Percentiles rank a stretch among this genome's conserved stretches.
Evolutionary conservation across 805 yeast genomes (phyloP).

Genomic region (Metschnikowia baotianmanensis): DNA sequence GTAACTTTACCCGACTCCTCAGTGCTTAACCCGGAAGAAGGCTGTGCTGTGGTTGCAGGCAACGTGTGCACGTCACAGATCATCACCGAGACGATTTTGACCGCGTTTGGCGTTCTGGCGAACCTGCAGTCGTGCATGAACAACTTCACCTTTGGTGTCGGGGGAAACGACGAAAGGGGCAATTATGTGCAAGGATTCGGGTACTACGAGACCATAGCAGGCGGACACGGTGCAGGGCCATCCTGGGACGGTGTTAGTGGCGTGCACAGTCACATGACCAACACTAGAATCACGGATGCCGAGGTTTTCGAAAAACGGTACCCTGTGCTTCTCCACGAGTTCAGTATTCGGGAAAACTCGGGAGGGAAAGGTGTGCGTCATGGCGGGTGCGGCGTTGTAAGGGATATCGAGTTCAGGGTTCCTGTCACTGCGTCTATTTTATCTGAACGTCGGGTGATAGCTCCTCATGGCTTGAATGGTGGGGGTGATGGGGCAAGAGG

Average conservation of each 20-base stretch:
- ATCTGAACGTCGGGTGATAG: conserved; percentile 79
- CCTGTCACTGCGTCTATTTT: conserved; percentile 42
- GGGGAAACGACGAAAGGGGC: conserved; percentile 49
- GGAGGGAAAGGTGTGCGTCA: conserved; percentile 18
- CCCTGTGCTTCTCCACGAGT: conserved; percentile 21
- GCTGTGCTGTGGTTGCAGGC: conserved; percentile 89
- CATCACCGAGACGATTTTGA: conserved; percentile 82
- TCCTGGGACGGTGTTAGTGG: conserved; percentile 20
- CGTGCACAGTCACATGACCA: conserved; percentile 21
- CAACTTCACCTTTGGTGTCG: conserved; percentile 84
- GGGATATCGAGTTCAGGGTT: conserved; percentile 21
- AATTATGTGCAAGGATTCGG: conserved; percentile 25
- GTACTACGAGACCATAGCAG: conserved; percentile 22
- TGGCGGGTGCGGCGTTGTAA: conserved; percentile 20
- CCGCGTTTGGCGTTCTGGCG: conserved; percentile 86
- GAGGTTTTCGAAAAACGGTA: conserved; percentile 22
- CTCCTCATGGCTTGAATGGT: conserved; percentile 86
- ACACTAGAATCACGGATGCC: conserved; percentile 21
- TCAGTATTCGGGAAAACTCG: conserved; percentile 15
- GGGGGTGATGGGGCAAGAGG: conserved; percentile 81
- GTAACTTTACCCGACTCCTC: conserved; percentile 44
- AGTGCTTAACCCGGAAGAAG: conserved; percentile 67
- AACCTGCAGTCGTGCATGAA: conserved; percentile 97
- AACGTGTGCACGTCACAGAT: conserved; percentile 95
- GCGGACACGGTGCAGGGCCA: conserved; percentile 23